Evolutionary conservation across 2,329 filamentous ascomycete genomes (phyloP).

Genomic region (Ophiostoma angusticollis): DNA sequence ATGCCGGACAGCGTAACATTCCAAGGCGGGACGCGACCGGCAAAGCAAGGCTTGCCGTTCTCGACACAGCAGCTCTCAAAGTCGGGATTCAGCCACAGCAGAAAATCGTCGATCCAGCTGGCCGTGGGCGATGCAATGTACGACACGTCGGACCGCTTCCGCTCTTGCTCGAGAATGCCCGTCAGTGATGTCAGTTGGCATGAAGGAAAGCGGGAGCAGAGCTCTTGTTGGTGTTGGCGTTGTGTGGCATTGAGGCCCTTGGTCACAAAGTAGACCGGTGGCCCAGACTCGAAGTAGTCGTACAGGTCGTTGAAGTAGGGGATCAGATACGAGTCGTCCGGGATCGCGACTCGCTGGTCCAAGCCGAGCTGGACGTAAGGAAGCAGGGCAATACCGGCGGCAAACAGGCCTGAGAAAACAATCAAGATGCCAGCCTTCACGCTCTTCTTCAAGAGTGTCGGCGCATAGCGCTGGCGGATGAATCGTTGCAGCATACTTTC

Average conservation of each 20-base stretch:
- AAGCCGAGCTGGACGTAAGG: conserved; percentile 77
- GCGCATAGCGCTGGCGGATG: conserved; percentile 83
- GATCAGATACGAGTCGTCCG: conserved; percentile 87
- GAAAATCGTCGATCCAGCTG: conserved; percentile 95
- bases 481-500: conserved; percentile 76
- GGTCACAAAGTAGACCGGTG: conserved; percentile 93
- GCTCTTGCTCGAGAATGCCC: conserved; percentile 86
- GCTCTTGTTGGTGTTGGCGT: conserved; percentile 62
- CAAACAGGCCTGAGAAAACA: conserved; percentile 77
- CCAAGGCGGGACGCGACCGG: conserved; percentile 64
- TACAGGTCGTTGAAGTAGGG: conserved; percentile 95
- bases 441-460: conserved; percentile 64
- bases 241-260: conserved; percentile 67
- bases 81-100: conserved; percentile 87
- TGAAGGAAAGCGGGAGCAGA: conserved; percentile 84
- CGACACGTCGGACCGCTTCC: conserved; percentile 75
- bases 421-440: conserved; percentile 65
- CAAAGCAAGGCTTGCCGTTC: conserved; percentile 62
- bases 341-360: conserved; percentile 89
- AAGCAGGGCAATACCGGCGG: conserved; percentile 70
- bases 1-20: conserved; percentile 82
- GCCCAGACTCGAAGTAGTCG: conserved; percentile 78
- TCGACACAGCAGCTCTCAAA: conserved; percentile 64
- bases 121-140: conserved; percentile 82
- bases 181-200: conserved; percentile 74